Evolutionary conservation across 805 yeast genomes (phyloP).

Genomic region (Metschnikowia drakensbergensis): DNA sequence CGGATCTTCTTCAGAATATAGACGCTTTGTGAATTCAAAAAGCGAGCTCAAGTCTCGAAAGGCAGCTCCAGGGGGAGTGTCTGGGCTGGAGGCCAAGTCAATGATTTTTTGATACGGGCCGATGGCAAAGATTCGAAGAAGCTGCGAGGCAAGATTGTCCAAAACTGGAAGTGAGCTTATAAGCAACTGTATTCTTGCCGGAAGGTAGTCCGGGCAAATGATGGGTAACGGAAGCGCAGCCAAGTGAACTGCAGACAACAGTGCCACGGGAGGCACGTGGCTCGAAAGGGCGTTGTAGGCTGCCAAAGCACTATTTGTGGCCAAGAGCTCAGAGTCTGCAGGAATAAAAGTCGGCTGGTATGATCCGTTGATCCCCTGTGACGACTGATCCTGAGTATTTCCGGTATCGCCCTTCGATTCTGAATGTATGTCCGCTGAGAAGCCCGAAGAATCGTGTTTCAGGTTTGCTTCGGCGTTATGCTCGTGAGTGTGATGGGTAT

Average conservation of each 20-base stretch:
- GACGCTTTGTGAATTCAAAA: constrained; percentile 70
- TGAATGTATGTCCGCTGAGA: background rate
- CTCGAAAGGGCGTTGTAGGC: constrained; percentile 41
- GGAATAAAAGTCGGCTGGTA: constrained; percentile 24
- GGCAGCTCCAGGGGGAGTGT: constrained; percentile 61
- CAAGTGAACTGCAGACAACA: constrained; percentile 45
- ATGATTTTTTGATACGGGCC: constrained; percentile 76
- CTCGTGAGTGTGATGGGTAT: background rate
- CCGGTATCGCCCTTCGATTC: background rate
- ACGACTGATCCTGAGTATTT: background rate
- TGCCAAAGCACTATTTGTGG: constrained; percentile 38
- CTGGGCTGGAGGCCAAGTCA: constrained; percentile 62
- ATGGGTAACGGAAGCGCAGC: constrained; percentile 59
- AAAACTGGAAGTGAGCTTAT: constrained; percentile 69
- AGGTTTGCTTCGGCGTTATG: background rate
- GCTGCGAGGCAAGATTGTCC: constrained; percentile 79
- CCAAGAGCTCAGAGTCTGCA: constrained; percentile 39
- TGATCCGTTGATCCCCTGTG: background rate
- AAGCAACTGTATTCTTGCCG: constrained; percentile 60
- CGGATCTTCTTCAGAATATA: constrained; percentile 69
- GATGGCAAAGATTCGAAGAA: constrained; percentile 65
- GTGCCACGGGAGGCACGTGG: constrained; percentile 35
- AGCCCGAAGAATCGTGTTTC: background rate
- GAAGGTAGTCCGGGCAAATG: constrained; percentile 52
- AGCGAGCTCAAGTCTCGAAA: constrained; percentile 67